Conservation (phyloP, 495 filamentous ascomycete genomes). For the Aspergillus kassunensis region DNA sequence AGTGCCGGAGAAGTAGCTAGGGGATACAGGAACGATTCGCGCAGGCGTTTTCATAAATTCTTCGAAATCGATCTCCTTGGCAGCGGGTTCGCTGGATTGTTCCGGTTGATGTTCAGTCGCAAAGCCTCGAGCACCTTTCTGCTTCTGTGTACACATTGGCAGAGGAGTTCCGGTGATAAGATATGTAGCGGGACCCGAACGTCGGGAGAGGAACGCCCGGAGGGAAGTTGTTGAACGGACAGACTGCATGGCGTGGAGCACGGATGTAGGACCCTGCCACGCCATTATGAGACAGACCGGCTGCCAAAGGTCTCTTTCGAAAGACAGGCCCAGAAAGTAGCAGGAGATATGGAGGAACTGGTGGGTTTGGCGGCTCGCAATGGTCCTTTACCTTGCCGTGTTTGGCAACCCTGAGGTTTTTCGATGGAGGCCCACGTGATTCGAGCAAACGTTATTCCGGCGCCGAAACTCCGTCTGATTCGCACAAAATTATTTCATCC, state of each 20-base stretch:
- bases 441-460: slow-evolving; percentile 31
- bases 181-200: slow-evolving; percentile 16
- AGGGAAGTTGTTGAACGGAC: slow-evolving; percentile 24
- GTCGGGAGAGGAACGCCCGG: slow-evolving; percentile 14
- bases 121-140: slow-evolving; percentile 24
- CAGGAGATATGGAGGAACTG: not conserved
- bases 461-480: slow-evolving; percentile 28
- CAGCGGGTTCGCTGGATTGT: too few relatives aligned
- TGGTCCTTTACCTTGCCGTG: slow-evolving; percentile 3
- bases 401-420: slow-evolving; percentile 24
- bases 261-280: slow-evolving; percentile 34
- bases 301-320: slow-evolving; percentile 10
- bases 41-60: slow-evolving; percentile 37
- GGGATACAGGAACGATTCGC: slow-evolving; percentile 76
- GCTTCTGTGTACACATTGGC: slow-evolving; percentile 12
- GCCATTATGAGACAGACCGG: slow-evolving; percentile 28
- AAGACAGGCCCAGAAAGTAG: not conserved
- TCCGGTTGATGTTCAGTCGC: slow-evolving; percentile 27
- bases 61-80: slow-evolving; percentile 44
- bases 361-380: not conserved
- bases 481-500: slow-evolving; percentile 34
- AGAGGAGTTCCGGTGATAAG: slow-evolving; percentile 7
- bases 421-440: slow-evolving; percentile 26
- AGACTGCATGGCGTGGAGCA: slow-evolving; percentile 37
- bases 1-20: slow-evolving; percentile 87